Base-by-base conservation (phyloP, 257 asterid genomes). In the Gynochthodes officinalis region DNA sequence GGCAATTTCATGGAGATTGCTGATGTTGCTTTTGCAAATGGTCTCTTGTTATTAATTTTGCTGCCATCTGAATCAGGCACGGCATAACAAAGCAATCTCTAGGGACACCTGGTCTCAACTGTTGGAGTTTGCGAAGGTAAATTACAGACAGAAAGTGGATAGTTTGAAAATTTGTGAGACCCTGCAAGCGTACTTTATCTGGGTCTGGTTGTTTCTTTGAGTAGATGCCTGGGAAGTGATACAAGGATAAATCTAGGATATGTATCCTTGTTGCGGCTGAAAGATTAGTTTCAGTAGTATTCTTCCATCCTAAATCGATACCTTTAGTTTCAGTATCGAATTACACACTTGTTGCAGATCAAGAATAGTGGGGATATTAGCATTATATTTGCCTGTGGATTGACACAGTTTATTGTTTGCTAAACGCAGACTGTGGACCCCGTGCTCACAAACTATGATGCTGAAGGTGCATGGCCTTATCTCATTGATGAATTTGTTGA, bases 391-490 rank as follows among this genome's bases (percentile, higher is more conserved):
- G 10, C 30, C 30, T 15, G 23, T 60, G 39, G 59, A 33, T 43
- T 30, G 59, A 44, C 52, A 0, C 28, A 61, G 32, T 54, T 30
- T 33, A 10, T 43, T 71, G 32, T 60, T 33, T 46, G 32, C 7
- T 65, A 28, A 70, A 76, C 78, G 85, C 99, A 95, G 99, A 84
- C 80, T 25, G 95, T 92, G 70, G 98, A 92, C 78, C 96, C 96
- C 64, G 80, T 87, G 33, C 78, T 95, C 61, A 83, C 99, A 54
- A 95, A 90, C 84, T 92, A 95, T 76, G 99, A 95, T 69, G 90
- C 97, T 18, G 97, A 92, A 33, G 98, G 99, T 69, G 99, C 99
- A 43, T 95, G 99, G 99, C 99, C 99, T 4, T 95, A 95, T 77
- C 94, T 95, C 77, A 92, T 92, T 54, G 99, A 95, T 71, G 99